Evolutionary conservation across 371 early-diverging fungal species (phyloP).

Genomic region (Mortierella sp.): DNA sequence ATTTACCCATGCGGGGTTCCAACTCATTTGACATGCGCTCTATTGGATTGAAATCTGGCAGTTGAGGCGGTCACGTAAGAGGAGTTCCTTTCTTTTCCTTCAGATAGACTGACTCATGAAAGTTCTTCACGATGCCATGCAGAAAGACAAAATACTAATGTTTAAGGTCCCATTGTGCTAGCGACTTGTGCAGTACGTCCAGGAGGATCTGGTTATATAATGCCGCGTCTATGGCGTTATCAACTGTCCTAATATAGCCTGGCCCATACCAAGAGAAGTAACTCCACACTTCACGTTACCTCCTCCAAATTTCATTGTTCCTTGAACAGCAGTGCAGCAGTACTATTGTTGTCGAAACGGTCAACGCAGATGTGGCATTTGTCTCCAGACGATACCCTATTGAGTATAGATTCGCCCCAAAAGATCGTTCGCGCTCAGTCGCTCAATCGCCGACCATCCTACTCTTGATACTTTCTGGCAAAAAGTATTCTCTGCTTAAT

Average conservation of each 20-base stretch:
- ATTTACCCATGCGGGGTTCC: background rate
- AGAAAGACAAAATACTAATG: conserved; percentile 37
- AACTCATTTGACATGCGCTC: background rate
- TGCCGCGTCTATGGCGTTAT: conserved; percentile 35
- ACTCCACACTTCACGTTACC: conserved; percentile 10
- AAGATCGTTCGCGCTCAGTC: background rate
- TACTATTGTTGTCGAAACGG: background rate
- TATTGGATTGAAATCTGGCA: background rate
- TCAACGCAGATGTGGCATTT: background rate
- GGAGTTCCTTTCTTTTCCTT: background rate
- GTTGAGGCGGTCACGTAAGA: background rate
- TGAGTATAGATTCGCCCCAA: background rate
- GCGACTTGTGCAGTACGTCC: conserved; percentile 10
- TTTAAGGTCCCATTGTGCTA: conserved; percentile 11
- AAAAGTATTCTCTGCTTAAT: background rate
- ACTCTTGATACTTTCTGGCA: background rate
- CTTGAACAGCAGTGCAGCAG: no score
- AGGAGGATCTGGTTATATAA: conserved; percentile 35
- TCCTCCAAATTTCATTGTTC: background rate
- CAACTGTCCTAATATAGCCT: conserved; percentile 32
- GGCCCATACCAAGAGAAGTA: conserved; percentile 25
- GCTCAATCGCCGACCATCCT: background rate
- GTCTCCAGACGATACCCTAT: background rate
- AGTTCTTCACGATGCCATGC: conserved; percentile 18
- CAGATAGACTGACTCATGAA: background rate